Percentiles rank a stretch among this genome's conserved stretches.
phyloP scores from a whole-genome alignment of 768 basidiomycete species.

The Boletus speciosus region DNA sequence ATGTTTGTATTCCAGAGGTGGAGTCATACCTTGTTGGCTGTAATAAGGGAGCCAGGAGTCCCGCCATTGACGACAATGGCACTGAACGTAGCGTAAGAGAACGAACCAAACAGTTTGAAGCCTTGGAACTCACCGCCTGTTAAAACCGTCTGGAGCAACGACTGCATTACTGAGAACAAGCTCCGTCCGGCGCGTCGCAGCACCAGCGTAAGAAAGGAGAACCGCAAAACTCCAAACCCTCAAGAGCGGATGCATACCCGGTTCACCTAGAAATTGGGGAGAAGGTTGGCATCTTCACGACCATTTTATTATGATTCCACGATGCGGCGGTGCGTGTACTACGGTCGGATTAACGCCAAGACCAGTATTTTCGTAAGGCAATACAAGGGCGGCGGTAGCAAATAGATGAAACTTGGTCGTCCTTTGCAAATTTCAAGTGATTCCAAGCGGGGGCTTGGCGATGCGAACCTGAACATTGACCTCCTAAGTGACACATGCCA shows the following conservation, averaged over 20 bases:
- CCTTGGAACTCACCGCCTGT: slow-evolving; percentile 22
- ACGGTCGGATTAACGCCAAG: no score
- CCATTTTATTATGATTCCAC: background rate
- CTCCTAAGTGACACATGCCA: no score
- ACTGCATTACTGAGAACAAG: slow-evolving; percentile 37
- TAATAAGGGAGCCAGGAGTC: slow-evolving; percentile 40
- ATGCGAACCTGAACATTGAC: no score
- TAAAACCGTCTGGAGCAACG: slow-evolving; percentile 44
- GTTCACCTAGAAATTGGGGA: background rate
- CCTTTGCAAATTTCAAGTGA: no score
- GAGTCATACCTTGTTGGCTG: slow-evolving; percentile 34
- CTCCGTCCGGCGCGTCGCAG: slow-evolving; percentile 17
- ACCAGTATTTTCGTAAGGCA: no score
- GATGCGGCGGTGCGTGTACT: no score
- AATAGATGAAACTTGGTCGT: no score
- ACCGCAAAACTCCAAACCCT: slow-evolving; percentile 5
- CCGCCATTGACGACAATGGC: slow-evolving; percentile 41
- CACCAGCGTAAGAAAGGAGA: slow-evolving; percentile 6
- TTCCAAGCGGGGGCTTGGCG: no score
- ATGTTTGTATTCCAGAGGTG: background rate
- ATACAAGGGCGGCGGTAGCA: no score
- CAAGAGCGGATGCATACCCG: slow-evolving; percentile 12
- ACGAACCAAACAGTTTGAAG: background rate
- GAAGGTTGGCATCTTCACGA: background rate
- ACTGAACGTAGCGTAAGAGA: slow-evolving; percentile 12